Conservation (phyloP, 2,329 filamentous ascomycete species). For the Fusarium poae region DNA sequence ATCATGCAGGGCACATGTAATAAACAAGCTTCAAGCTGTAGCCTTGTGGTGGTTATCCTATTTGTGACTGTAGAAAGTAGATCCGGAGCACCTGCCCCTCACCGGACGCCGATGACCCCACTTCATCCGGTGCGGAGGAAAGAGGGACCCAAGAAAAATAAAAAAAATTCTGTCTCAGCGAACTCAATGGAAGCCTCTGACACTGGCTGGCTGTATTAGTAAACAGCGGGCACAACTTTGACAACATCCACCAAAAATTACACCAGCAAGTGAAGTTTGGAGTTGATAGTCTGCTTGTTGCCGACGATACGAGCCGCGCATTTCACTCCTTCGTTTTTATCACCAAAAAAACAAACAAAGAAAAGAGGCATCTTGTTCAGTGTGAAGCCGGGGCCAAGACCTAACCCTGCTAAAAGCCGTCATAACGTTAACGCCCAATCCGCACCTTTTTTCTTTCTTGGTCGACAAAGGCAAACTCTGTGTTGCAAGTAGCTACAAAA, state of each 20-base stretch:
- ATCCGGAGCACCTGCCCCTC: neutral
- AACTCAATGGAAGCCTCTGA: conserved; percentile 31
- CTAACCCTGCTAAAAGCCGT: conserved; percentile 37
- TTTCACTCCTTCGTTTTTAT: neutral
- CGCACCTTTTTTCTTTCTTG: conserved; percentile 8
- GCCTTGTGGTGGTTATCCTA: neutral
- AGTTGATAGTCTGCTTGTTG: neutral
- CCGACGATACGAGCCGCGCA: neutral
- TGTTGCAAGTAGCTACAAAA: conserved; percentile 3
- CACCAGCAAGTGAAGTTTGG: conserved; percentile 1
- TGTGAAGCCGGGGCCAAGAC: conserved; percentile 35
- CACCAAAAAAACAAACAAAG: neutral
- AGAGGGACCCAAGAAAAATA: conserved; percentile 1
- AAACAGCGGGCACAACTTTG: conserved; percentile 40
- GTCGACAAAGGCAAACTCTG: neutral
- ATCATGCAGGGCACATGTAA: neutral
- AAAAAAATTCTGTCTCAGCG: conserved; percentile 28
- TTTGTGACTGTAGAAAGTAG: conserved; percentile 3
- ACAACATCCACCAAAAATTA: conserved; percentile 32
- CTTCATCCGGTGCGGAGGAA: conserved; percentile 28
- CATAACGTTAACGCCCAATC: conserved; percentile 33
- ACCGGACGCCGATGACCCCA: too few species aligned
- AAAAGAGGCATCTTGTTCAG: conserved; percentile 5
- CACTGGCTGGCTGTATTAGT: conserved; percentile 27
- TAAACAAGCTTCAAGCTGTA: conserved; percentile 2